Evolutionary conservation across 2,329 filamentous ascomycete genomes (phyloP), one percentile per base, ranked within the genome.

Genomic region (Blastomyces emzantsi): DNA sequence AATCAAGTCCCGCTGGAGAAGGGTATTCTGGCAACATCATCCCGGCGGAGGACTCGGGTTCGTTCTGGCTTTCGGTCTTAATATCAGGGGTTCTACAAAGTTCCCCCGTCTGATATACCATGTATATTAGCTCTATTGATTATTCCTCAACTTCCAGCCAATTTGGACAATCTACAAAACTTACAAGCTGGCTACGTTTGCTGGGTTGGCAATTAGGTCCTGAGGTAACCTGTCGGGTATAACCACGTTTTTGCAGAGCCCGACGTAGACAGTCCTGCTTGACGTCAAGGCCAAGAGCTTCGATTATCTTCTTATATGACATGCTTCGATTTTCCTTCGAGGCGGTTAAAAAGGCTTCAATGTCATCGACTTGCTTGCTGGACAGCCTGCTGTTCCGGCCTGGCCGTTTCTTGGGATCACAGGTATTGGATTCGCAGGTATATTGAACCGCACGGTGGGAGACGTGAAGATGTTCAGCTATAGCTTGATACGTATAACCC

Each of bases 371-470:
- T 22, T 60, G 57, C 25, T 60, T 47, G 41, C 41, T 19, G 25
- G 57, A 47, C 57, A 60, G 43, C 41, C 47, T 60, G 57, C 57
- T 60, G 30, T 60, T 60, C 22, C 57, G 57, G 17, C 57, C 57
- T n/a, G 57, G 57, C 17, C 57, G 41, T 25, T 47, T 45, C 25
- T 60, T 60, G 15, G 57, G 57, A 60, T 60, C 57, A 17, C 57
- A 60, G 9, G 41, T 60, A 47, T 60, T 60, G 4, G 57, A 45
- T 47, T 60, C 57, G 30, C 57, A 60, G 19, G 57, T 60, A 33
- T 60, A 60, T 47, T 60, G 57, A 30, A 60, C 57, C 2, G 39
- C 57, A 11, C 57, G 39, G 3, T 60, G 57, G 19, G 57, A 60
- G 43, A 60, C 57, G 19, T 47, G 39, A 33, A 60, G 57, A 60